These are phyloP conservation scores for Obba rivulosa DNA, from an alignment of 768 basidiomycete genomes.

Conservation along the genomic window DNA sequence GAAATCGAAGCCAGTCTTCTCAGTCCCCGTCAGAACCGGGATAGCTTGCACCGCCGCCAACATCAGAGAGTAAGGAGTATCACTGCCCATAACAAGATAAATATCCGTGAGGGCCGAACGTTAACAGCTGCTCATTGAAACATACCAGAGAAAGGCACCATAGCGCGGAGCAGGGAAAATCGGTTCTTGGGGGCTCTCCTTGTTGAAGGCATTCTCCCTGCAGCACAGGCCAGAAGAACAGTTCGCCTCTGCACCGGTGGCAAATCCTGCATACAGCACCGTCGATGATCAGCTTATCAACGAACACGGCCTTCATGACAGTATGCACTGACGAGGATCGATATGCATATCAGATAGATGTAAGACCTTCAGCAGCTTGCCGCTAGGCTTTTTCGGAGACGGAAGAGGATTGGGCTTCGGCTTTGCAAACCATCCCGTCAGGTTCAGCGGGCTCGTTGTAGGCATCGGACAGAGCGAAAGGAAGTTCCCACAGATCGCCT, in stretches of 20 bases:
- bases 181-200: slow-evolving; percentile 41
- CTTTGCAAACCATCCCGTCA: slow-evolving; percentile 68
- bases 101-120: background rate
- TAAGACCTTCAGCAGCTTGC: slow-evolving; percentile 63
- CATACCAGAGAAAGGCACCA: slow-evolving; percentile 54
- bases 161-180: slow-evolving; percentile 62
- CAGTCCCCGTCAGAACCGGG: slow-evolving; percentile 57
- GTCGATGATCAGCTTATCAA: background rate
- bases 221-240: slow-evolving; percentile 68
- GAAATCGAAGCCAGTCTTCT: slow-evolving; percentile 56
- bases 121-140: background rate
- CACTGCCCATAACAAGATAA: slow-evolving; percentile 30
- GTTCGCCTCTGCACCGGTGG: slow-evolving; percentile 67
- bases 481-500: slow-evolving; percentile 61
- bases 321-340: slow-evolving; percentile 50
- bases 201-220: slow-evolving; percentile 47
- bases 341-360: slow-evolving; percentile 75
- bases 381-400: slow-evolving; percentile 50
- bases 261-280: slow-evolving; percentile 49
- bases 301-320: background rate
- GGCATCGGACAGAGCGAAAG: slow-evolving; percentile 52
- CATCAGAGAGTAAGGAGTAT: slow-evolving; percentile 58
- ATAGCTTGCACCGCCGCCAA: slow-evolving; percentile 61
- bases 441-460: slow-evolving; percentile 53
- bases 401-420: slow-evolving; percentile 70